Conservation (phyloP, 1,284 basidiomycete species). For the Ceratobasidium sp. region DNA sequence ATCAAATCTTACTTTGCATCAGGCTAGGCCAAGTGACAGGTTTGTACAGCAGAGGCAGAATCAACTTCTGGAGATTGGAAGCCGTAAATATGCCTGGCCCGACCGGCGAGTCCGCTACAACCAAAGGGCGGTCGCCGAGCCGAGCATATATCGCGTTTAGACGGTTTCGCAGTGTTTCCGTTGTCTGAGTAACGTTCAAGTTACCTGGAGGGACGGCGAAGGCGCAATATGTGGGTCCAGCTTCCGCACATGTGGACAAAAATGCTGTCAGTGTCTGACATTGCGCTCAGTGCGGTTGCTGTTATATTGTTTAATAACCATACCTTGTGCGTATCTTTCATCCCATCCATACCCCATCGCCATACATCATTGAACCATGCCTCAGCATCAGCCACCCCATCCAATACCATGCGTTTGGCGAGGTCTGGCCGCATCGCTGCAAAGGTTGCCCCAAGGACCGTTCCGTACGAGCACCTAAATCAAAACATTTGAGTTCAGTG, state of each 20-base stretch:
- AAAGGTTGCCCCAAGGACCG: constrained; percentile 53
- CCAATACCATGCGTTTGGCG: constrained; percentile 51
- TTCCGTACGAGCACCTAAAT: constrained; percentile 49
- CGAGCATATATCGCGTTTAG: constrained; percentile 2
- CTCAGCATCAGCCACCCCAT: constrained; percentile 48
- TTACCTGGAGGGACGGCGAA: constrained; percentile 2
- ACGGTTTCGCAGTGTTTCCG: constrained; percentile 24
- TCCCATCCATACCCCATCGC: constrained; percentile 49
- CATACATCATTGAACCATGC: constrained; percentile 50
- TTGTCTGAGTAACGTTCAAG: background rate
- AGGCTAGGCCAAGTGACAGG: background rate
- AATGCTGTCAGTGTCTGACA: constrained; percentile 40
- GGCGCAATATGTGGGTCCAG: constrained; percentile 46
- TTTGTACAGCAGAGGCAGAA: background rate
- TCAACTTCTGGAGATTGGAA: background rate
- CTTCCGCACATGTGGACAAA: constrained; percentile 44
- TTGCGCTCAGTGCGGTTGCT: background rate
- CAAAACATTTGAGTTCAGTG: no score
- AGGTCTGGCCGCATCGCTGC: constrained; percentile 38
- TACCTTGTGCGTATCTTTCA: constrained; percentile 50
- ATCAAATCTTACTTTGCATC: background rate
- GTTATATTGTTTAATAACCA: background rate
- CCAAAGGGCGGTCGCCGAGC: background rate
- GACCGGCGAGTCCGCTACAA: background rate
- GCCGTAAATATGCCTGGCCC: constrained; percentile 32